These are phyloP conservation scores for Lactarius deliciosus DNA, from an alignment of 768 basidiomycete genomes.

Conservation along the genomic window DNA sequence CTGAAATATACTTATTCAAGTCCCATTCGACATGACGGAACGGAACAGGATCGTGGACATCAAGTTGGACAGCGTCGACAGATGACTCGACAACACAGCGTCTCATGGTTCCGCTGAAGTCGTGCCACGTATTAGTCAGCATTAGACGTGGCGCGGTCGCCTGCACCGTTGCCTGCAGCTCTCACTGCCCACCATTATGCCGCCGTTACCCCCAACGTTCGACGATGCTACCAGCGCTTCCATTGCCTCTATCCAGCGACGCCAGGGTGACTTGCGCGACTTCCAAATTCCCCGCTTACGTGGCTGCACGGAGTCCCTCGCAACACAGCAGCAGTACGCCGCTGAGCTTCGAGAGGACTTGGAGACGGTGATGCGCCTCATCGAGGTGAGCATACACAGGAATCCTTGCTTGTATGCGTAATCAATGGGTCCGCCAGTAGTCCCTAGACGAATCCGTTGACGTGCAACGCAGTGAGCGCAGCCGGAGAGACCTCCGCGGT, in stretches of 20 bases:
- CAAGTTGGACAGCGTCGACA: no score
- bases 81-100: no score
- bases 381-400: slow-evolving; percentile 53
- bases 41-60: no score
- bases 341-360: slow-evolving; percentile 79
- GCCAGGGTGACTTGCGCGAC: slow-evolving; percentile 59
- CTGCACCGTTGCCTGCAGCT: no score
- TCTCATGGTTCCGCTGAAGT: no score
- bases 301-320: slow-evolving; percentile 65
- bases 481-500: slow-evolving; percentile 46
- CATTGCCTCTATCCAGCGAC: slow-evolving; percentile 53
- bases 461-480: slow-evolving; percentile 63
- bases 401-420: slow-evolving; percentile 24
- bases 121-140: no score
- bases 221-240: slow-evolving; percentile 51
- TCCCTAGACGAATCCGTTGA: slow-evolving; percentile 67
- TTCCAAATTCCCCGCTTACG: slow-evolving; percentile 77
- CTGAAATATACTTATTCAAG: no score
- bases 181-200: slow-evolving; percentile 43
- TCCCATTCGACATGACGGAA: no score
- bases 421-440: slow-evolving; percentile 52
- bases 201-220: slow-evolving; percentile 57
- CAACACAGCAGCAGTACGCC: slow-evolving; percentile 68
- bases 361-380: slow-evolving; percentile 54
- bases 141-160: no score